Percentiles rank a stretch among this genome's conserved stretches.
These are phyloP conservation scores for Sinapis alba DNA, from an alignment of 441 rosid species.

Conservation along the genomic window DNA sequence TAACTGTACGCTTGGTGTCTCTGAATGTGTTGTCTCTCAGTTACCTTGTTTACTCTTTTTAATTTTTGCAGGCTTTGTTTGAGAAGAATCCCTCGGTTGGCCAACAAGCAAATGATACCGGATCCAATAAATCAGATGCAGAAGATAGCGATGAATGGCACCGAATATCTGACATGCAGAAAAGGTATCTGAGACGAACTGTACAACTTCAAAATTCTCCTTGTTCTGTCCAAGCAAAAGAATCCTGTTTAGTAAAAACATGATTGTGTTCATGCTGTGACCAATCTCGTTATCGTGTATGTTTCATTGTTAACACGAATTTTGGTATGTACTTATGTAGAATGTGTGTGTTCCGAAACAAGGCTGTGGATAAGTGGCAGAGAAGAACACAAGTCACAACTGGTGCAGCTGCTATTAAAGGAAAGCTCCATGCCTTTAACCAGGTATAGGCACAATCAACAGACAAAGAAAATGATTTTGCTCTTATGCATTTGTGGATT, in stretches of 20 bases:
- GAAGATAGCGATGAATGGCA: slow-evolving; percentile 77
- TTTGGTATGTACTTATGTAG: slow-evolving; percentile 39
- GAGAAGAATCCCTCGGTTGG: slow-evolving; percentile 76
- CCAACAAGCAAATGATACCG: slow-evolving; percentile 68
- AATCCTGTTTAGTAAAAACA: background rate
- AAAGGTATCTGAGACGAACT: slow-evolving; percentile 49
- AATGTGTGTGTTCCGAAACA: slow-evolving; percentile 77
- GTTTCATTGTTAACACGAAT: background rate
- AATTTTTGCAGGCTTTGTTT: slow-evolving; percentile 63
- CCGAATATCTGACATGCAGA: slow-evolving; percentile 58
- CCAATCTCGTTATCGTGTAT: background rate
- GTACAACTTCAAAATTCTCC: background rate
- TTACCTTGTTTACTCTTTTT: slow-evolving; percentile 1
- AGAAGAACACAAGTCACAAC: slow-evolving; percentile 88
- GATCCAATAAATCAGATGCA: slow-evolving; percentile 40
- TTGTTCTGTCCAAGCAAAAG: background rate
- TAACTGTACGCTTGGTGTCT: background rate
- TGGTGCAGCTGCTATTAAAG: slow-evolving; percentile 85
- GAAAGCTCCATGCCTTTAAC: slow-evolving; percentile 89
- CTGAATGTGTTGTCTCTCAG: slow-evolving; percentile 2
- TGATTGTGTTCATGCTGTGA: background rate
- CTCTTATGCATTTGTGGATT: background rate
- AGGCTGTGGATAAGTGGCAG: slow-evolving; percentile 94
- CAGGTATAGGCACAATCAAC: slow-evolving; percentile 62
- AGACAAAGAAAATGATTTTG: background rate